Conservation (phyloP, 768 basidiomycete genomes). For the Hortiboletus flavorubellus region DNA sequence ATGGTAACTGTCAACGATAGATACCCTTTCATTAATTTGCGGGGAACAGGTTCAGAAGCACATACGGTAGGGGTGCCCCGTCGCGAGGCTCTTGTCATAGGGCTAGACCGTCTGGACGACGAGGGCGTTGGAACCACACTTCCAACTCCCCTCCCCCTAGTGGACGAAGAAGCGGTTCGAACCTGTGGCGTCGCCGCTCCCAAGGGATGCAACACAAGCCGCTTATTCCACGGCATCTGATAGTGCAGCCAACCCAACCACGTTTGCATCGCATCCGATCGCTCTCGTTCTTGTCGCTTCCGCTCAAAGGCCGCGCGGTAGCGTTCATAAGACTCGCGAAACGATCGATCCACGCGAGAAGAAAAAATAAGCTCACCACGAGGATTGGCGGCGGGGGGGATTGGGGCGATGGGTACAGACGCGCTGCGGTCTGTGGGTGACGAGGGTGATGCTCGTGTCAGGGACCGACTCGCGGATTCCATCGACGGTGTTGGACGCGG, state of each 20-base stretch:
- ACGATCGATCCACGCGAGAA: conserved; percentile 74
- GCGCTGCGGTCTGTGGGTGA: conserved; percentile 40
- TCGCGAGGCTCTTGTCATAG: conserved; percentile 30
- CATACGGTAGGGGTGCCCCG: conserved; percentile 25
- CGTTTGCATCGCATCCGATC: conserved; percentile 31
- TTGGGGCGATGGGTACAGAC: conserved; percentile 55
- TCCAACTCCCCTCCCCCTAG: conserved; percentile 23
- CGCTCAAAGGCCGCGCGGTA: conserved; percentile 87
- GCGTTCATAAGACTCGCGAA: conserved; percentile 90
- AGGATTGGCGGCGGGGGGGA: conserved; percentile 85
- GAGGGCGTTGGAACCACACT: conserved; percentile 30
- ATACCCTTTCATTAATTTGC: conserved; percentile 26
- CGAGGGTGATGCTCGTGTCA: conserved; percentile 31
- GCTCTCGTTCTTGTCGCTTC: conserved; percentile 61
- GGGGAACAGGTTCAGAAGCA: conserved; percentile 15
- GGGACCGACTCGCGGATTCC: conserved; percentile 19
- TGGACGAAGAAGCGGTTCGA: conserved; percentile 24
- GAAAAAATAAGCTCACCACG: conserved; percentile 97
- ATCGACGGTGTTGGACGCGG: conserved; percentile 27
- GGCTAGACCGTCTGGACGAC: conserved; percentile 33
- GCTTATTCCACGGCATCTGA: conserved; percentile 30
- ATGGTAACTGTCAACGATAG: conserved; percentile 13
- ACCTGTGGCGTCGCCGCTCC: conserved; percentile 14
- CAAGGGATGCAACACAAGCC: conserved; percentile 1
- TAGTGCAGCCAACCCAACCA: conserved; percentile 30